Percentiles rank a stretch among this genome's conserved stretches.
phyloP scores from a whole-genome alignment of 129 eudicot genomes.

The Lonicera japonica region DNA sequence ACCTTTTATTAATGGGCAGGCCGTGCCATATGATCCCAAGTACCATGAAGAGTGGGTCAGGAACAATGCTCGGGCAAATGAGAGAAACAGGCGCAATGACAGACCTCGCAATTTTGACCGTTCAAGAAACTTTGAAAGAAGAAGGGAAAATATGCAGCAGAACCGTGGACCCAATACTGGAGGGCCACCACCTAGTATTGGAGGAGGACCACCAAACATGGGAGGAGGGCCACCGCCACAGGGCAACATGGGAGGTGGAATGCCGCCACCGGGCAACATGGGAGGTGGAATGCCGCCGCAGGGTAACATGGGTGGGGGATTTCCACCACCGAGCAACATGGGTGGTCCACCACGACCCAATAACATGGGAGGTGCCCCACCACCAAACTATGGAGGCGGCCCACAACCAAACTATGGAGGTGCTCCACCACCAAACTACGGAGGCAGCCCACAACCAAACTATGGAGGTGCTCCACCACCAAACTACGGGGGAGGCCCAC shows the following conservation, averaged over 20 bases:
- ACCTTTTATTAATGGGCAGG: conserved; percentile 81
- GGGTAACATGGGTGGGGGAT: conserved; percentile 13
- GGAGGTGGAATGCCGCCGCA: conserved; percentile 5
- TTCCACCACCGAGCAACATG: conserved; percentile 18
- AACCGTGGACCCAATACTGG: conserved; percentile 29
- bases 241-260: conserved; percentile 24
- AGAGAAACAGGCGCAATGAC: conserved; percentile 87
- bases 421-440: no score
- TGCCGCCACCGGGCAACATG: conserved; percentile 1
- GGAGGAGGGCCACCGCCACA: conserved; percentile 22
- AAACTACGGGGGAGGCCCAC: no score
- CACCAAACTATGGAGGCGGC: conserved; percentile 17
- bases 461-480: conserved; percentile 11
- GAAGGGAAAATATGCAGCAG: conserved; percentile 51
- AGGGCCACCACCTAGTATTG: conserved; percentile 30
- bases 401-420: conserved; percentile 2
- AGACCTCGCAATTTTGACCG: conserved; percentile 84
- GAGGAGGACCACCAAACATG: conserved; percentile 15
- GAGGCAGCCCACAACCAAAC: conserved; percentile 4
- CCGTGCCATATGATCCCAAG: conserved; percentile 95
- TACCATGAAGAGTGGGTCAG: conserved; percentile 99
- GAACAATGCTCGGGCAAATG: conserved; percentile 77
- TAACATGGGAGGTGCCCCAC: conserved; percentile 11
- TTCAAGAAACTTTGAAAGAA: conserved; percentile 77
- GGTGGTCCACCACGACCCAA: conserved; percentile 4